phyloP scores from a whole-genome alignment of 495 filamentous ascomycete species.

The Aspergillus haitiensis region DNA sequence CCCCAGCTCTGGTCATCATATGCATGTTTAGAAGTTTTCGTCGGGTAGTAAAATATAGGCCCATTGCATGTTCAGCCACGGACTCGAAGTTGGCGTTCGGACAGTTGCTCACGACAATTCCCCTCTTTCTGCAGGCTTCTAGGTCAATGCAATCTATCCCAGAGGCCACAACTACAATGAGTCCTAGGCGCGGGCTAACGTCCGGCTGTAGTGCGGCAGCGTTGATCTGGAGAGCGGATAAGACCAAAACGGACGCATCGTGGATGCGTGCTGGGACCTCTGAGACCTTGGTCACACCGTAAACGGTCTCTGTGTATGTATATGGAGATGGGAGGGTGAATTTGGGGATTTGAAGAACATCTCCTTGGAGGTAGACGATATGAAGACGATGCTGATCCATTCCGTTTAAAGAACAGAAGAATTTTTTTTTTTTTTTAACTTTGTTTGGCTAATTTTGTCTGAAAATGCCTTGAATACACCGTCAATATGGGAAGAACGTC shows the following conservation, averaged over 20 bases:
- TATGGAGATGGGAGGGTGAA: conserved; percentile 24
- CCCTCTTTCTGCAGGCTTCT: conserved; percentile 46
- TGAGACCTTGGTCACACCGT: conserved; percentile 21
- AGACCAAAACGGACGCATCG: conserved; percentile 53
- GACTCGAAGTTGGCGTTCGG: conserved; percentile 51
- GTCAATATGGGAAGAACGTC: too few species aligned
- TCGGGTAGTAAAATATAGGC: conserved; percentile 54
- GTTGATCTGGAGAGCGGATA: conserved; percentile 40
- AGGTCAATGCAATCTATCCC: conserved; percentile 57
- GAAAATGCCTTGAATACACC: too few species aligned
- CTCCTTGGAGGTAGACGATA: conserved; percentile 29
- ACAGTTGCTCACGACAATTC: conserved; percentile 50
- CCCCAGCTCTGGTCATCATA: conserved; percentile 33
- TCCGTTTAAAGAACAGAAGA: too few species aligned
- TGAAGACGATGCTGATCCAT: conserved; percentile 18
- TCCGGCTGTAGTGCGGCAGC: conserved; percentile 39
- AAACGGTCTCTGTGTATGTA: conserved; percentile 25
- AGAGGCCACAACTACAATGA: conserved; percentile 53
- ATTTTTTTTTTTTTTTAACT: too few species aligned
- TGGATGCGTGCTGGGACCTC: conserved; percentile 44
- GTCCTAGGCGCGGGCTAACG: conserved; percentile 40
- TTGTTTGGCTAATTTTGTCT: too few species aligned
- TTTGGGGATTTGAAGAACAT: conserved; percentile 22
- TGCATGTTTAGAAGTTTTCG: conserved; percentile 48
- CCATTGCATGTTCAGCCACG: conserved; percentile 57